Percentiles rank a stretch among this genome's conserved stretches.
Evolutionary conservation across 345 rosid genomes (phyloP).

Genomic region (Citrus unshiu): DNA sequence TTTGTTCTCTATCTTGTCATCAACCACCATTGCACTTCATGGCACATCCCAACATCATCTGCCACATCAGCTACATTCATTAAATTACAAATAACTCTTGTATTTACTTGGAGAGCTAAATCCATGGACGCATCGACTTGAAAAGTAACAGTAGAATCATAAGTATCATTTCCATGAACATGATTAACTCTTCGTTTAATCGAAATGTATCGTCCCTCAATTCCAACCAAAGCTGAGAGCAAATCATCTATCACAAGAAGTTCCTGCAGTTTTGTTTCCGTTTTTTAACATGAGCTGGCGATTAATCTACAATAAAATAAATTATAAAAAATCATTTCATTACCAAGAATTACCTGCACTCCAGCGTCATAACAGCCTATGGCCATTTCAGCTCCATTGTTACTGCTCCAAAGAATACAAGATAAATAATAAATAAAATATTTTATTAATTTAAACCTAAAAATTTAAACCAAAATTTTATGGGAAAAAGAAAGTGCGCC

Average conservation of each 20-base stretch:
- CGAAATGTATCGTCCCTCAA: conserved; percentile 88
- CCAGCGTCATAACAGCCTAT: conserved; percentile 76
- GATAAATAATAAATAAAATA: background rate
- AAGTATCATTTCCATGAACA: conserved; percentile 32
- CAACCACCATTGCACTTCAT: no score
- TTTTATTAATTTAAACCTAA: background rate
- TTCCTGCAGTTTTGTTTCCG: conserved; percentile 42
- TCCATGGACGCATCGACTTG: conserved; percentile 90
- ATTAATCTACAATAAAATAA: background rate
- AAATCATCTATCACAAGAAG: conserved; percentile 90
- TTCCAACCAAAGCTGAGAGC: conserved; percentile 85
- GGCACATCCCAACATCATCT: background rate
- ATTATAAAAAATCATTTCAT: background rate
- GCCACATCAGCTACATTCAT: background rate
- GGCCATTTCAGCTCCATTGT: conserved; percentile 49
- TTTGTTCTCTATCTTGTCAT: no score
- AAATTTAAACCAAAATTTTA: background rate
- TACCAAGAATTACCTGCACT: conserved; percentile 50
- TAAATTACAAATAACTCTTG: background rate
- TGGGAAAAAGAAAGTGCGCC: background rate
- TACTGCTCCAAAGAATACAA: conserved; percentile 39
- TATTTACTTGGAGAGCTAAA: conserved; percentile 75
- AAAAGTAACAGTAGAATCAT: conserved; percentile 42
- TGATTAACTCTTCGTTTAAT: conserved; percentile 59
- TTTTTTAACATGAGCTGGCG: no score